Conservation (phyloP, 805 yeast species). For the Ogataea pignaliae region DNA sequence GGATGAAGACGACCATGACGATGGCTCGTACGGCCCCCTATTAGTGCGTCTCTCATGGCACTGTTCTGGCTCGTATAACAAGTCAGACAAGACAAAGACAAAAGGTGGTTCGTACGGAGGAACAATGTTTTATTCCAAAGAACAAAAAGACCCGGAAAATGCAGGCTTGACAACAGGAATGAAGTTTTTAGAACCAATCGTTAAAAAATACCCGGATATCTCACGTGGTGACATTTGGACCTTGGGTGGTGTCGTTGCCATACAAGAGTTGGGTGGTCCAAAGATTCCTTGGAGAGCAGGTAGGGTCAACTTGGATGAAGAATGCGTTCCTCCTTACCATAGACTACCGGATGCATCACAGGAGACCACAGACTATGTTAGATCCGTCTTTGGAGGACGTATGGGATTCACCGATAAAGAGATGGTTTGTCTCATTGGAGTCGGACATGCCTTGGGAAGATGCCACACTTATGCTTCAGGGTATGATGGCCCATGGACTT, state of each 20-base stretch:
- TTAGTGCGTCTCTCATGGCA: conserved; percentile 48
- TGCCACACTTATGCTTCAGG: conserved; percentile 58
- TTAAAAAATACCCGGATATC: conserved; percentile 53
- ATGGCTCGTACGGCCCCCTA: conserved; percentile 53
- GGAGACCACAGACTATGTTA: conserved; percentile 40
- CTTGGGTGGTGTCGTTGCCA: conserved; percentile 60
- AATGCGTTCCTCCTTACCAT: conserved; percentile 41
- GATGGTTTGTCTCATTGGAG: conserved; percentile 42
- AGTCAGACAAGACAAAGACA: conserved; percentile 35
- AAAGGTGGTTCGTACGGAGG: conserved; percentile 48
- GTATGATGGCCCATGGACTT: conserved; percentile 89
- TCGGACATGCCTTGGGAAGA: conserved; percentile 45
- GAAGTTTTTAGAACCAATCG: conserved; percentile 50
- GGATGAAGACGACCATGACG: conserved; percentile 55
- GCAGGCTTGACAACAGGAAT: conserved; percentile 52
- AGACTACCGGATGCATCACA: conserved; percentile 47
- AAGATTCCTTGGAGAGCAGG: conserved; percentile 54
- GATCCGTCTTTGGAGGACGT: conserved; percentile 38
- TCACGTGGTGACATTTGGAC: conserved; percentile 70
- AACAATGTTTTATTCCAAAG: conserved; percentile 49
- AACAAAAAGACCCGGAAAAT: conserved; percentile 46
- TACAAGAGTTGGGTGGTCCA: conserved; percentile 66
- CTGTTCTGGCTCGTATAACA: conserved; percentile 44
- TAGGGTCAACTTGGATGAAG: conserved; percentile 33
- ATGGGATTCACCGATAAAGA: conserved; percentile 46